Conservation (phyloP, 352 stramenopile species). For the Phytophthora tentaculata region DNA sequence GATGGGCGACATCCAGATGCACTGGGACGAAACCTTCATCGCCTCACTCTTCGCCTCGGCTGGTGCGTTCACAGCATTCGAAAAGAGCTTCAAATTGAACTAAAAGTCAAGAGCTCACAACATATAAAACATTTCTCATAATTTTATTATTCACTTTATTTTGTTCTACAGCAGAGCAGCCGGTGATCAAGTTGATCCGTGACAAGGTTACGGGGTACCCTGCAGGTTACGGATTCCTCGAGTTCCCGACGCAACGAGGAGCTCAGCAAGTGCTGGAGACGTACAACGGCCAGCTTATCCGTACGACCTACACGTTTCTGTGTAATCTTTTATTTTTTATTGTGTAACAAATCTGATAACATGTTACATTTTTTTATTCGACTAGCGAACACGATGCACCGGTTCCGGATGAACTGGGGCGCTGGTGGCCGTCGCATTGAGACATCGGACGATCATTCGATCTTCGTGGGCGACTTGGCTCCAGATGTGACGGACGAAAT, state of each 20-base stretch:
- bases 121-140: not conserved
- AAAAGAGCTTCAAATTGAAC: not conserved
- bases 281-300: conserved; percentile 89
- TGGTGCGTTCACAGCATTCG: conserved; percentile 20
- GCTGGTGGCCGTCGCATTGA: conserved; percentile 87
- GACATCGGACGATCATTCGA: conserved; percentile 84
- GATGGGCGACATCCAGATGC: conserved; percentile 91
- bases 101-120: not conserved
- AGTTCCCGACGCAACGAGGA: conserved; percentile 85
- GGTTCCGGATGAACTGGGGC: conserved; percentile 94
- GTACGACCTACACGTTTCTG: conserved; percentile 41
- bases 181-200: conserved; percentile 90
- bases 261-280: conserved; percentile 87
- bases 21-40: conserved; percentile 92
- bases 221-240: conserved; percentile 91
- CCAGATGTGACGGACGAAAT: conserved; percentile 89
- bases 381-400: conserved; percentile 87
- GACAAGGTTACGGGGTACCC: conserved; percentile 91
- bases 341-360: conserved; percentile 14
- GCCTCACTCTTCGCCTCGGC: conserved; percentile 80
- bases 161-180: conserved; percentile 67
- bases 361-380: conserved; percentile 9
- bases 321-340: conserved; percentile 3
- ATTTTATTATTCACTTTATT: conserved; percentile 11
- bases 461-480: conserved; percentile 93